Evolutionary conservation across 2,329 filamentous ascomycete species (phyloP), one percentile per base, ranked within the genome.

Genomic region (Exophiala mesophila): DNA sequence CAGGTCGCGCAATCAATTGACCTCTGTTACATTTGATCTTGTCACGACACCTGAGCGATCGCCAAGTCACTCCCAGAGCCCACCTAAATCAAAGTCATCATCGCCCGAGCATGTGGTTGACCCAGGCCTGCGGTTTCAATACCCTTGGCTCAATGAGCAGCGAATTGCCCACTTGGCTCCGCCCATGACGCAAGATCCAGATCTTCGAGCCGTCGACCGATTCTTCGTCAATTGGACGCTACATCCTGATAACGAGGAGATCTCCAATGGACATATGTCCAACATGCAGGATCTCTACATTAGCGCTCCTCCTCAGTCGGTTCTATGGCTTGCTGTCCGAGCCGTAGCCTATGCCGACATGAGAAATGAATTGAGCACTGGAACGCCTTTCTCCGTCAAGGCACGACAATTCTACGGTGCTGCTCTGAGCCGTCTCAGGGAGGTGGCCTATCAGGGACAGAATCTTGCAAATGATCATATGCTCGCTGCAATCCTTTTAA

Each of bases 141-240:
- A 37, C 15, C 39, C 32, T 8, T 42, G 39, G 39, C 30, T 42
- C 13, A 42, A 35, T 32, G 36, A 45, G 5, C 23, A 18, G 10
- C 23, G 13, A 33, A 13, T 40, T 4, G n/a, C 9, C n/a, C n/a
- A n/a, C n/a, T n/a, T 35, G 18, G 15, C 30, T 7, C 9, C 4
- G 7, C 28, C 29, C 2, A 16, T 36, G 28, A 29, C 26, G 33
- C 33, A 15, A 30, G 37, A 36, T 30, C 23, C 41, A 5, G 42
- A 39, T 16, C 19, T 23, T 43, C 31, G 39, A 28, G 44, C 39
- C 17, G 44, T 47, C 15, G 39, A 38, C 16, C 33, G 39, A 7
- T 39, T 47, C 31, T 43, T 36, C 26, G n/a, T 26, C 40, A 43
- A 28, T 19, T 45, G 42, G 42, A 45, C 42, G 9, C 26, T 45